Conservation (phyloP, 306 rosid species). For the Fragaria ananassa region DNA sequence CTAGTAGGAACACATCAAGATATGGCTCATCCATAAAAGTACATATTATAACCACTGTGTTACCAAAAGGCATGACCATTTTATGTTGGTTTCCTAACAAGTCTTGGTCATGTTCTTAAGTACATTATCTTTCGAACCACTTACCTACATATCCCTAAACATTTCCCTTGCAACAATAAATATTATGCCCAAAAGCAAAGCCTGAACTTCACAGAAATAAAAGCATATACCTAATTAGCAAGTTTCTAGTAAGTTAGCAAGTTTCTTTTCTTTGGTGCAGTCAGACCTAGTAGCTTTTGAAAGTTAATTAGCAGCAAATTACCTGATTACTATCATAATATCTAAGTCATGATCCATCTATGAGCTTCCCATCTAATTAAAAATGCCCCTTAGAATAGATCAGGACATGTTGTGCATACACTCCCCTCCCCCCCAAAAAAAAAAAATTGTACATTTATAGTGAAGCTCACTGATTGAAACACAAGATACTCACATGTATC, state of each 20-base stretch:
- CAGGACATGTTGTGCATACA: background rate
- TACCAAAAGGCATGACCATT: background rate
- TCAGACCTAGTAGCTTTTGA: background rate
- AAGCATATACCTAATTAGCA: background rate
- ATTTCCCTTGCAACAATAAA: background rate
- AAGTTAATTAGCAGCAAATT: background rate
- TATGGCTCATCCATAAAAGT: background rate
- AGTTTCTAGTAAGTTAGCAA: background rate
- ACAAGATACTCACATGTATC: conserved; percentile 81
- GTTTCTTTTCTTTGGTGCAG: background rate
- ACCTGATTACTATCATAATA: background rate
- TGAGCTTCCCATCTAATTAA: background rate
- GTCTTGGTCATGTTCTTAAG: background rate
- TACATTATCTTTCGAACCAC: background rate
- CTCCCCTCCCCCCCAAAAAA: too few species aligned
- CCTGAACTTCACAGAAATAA: background rate
- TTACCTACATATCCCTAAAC: too few species aligned
- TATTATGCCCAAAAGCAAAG: background rate
- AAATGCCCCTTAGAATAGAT: background rate
- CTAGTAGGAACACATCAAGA: background rate
- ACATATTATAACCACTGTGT: background rate
- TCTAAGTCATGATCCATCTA: background rate
- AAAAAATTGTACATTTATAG: background rate
- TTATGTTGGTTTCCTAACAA: background rate
- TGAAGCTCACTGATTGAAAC: background rate